A percentile compares a stretch with the other conserved stretches of the same genome.
These are phyloP conservation scores for Mentha longifolia DNA, from an alignment of 257 asterid species.

Conservation along the genomic window DNA sequence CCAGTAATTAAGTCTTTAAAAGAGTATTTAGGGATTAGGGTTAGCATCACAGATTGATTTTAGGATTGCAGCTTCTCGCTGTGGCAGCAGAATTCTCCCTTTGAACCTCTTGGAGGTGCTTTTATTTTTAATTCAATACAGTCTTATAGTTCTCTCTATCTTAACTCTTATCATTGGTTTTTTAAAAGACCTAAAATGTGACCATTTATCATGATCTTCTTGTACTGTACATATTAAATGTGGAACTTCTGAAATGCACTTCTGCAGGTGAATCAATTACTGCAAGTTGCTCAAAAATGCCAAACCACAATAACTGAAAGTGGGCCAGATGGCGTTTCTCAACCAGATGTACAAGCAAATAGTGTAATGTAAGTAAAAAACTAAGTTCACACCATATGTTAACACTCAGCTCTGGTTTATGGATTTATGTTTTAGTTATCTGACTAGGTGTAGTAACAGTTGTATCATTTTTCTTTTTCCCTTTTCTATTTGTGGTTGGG, in stretches of 20 bases:
- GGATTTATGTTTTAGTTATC: constrained; percentile 12
- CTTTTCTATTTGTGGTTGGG: neutral
- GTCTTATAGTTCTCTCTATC: no score
- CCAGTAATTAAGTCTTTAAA: no score
- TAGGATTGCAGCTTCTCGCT: no score
- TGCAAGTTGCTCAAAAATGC: constrained; percentile 98
- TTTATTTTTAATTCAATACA: no score
- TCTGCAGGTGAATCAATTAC: constrained; percentile 85
- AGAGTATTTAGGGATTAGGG: no score
- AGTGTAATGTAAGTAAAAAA: constrained; percentile 73
- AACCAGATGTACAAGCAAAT: constrained; percentile 85
- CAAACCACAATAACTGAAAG: constrained; percentile 85
- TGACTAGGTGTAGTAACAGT: neutral
- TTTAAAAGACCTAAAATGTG: neutral
- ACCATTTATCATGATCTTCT: constrained; percentile 17
- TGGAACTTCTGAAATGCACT: constrained; percentile 24
- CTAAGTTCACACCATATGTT: neutral
- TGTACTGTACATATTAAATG: constrained; percentile 10
- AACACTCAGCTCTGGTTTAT: neutral
- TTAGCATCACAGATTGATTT: no score
- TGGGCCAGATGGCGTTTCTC: constrained; percentile 87
- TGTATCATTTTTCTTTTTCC: neutral
- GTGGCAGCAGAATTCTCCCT: no score
- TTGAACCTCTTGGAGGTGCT: no score
- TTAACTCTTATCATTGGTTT: no score